Evolutionary conservation across 768 basidiomycete species (phyloP).

Genomic region (Coprinopsis marcescibilis): DNA sequence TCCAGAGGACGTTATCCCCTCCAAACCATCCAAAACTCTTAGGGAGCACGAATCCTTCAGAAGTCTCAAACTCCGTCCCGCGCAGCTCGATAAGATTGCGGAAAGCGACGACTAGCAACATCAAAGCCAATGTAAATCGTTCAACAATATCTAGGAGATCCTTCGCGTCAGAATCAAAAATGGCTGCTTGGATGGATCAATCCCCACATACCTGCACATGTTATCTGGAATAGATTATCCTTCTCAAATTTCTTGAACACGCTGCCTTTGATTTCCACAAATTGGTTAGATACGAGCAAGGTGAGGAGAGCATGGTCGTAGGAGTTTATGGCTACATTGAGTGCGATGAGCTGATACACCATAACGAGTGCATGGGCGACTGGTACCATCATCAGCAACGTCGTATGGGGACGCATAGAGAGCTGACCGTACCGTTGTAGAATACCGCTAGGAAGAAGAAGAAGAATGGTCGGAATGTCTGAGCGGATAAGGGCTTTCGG

Average conservation of each 20-base stretch:
- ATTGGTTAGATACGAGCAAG: conserved; percentile 93
- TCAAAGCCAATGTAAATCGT: conserved; percentile 85
- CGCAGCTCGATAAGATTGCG: conserved; percentile 93
- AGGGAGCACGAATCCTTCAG: conserved; percentile 67
- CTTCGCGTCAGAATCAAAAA: neutral
- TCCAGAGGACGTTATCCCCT: conserved; percentile 76
- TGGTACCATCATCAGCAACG: conserved; percentile 23
- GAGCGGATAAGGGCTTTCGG: conserved; percentile 51
- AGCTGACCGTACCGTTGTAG: conserved; percentile 64
- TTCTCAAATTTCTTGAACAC: conserved; percentile 99
- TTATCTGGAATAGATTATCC: conserved; percentile 97
- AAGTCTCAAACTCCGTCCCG: conserved; percentile 81
- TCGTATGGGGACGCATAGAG: neutral
- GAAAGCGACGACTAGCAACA: conserved; percentile 88
- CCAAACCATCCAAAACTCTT: conserved; percentile 82
- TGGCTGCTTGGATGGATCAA: neutral
- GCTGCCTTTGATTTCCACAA: conserved; percentile 98
- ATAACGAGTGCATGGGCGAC: conserved; percentile 90
- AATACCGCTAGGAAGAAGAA: conserved; percentile 78
- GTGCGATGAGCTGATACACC: conserved; percentile 89
- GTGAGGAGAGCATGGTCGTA: conserved; percentile 95
- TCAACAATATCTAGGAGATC: conserved; percentile 82
- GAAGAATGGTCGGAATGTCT: conserved; percentile 71
- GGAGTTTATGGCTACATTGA: conserved; percentile 97
- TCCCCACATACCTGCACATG: conserved; percentile 92